phyloP scores from a whole-genome alignment of 2,329 filamentous ascomycete species.

The Pseudogymnoascus sp. region DNA sequence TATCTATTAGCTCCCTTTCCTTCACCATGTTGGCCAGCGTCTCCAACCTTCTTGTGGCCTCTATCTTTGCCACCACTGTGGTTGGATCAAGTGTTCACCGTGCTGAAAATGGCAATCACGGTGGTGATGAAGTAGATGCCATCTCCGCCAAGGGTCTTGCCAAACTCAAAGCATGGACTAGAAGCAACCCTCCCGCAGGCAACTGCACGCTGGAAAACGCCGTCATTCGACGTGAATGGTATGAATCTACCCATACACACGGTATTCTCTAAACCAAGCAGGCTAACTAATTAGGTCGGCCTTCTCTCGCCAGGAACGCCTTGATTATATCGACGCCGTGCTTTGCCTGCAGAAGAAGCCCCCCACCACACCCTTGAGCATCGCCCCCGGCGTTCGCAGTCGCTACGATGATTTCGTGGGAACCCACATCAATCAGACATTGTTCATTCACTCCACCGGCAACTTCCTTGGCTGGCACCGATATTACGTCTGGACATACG shows the following conservation, averaged over 20 bases:
- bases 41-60: neutral
- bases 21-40: neutral
- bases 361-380: slow-evolving; percentile 26
- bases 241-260: neutral
- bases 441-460: slow-evolving; percentile 22
- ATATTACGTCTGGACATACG: slow-evolving; percentile 35
- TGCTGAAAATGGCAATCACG: neutral
- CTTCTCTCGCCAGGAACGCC: slow-evolving; percentile 17
- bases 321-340: slow-evolving; percentile 32
- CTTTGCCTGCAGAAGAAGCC: slow-evolving; percentile 30
- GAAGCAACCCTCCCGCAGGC: neutral
- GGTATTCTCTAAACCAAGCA: neutral
- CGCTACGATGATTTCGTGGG: slow-evolving; percentile 34
- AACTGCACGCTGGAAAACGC: slow-evolving; percentile 33
- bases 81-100: neutral
- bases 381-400: slow-evolving; percentile 28
- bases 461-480: slow-evolving; percentile 39
- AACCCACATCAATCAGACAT: slow-evolving; percentile 31
- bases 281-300: slow-evolving; percentile 13
- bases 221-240: slow-evolving; percentile 38
- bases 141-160: neutral
- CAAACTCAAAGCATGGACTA: neutral
- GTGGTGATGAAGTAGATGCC: neutral
- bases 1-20: neutral
- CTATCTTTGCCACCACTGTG: neutral